A percentile compares a stretch with the other conserved stretches of the same genome.
phyloP scores from a whole-genome alignment of 2,329 filamentous ascomycete genomes.

The Malbranchea zuffiana region DNA sequence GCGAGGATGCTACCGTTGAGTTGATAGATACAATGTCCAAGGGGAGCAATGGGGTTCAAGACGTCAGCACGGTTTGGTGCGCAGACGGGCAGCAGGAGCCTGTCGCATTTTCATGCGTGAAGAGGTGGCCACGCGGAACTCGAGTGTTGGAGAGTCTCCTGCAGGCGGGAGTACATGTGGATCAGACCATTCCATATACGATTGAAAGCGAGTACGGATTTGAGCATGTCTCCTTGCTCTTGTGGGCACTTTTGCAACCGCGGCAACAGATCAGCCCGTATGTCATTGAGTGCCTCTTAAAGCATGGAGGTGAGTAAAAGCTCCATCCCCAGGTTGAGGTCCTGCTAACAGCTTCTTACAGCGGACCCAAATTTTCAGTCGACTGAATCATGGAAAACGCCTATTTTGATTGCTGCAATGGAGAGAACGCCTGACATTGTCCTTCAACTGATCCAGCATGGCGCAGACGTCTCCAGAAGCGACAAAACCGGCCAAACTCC shows the following conservation, averaged over 20 bases:
- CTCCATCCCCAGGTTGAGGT: background rate
- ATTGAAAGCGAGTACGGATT: constrained; percentile 39
- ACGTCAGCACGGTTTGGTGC: constrained; percentile 28
- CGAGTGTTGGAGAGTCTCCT: constrained; percentile 44
- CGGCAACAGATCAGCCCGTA: constrained; percentile 52
- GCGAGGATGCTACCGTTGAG: constrained; percentile 42
- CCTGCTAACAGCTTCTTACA: constrained; percentile 13
- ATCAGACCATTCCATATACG: constrained; percentile 41
- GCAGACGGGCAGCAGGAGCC: constrained; percentile 36
- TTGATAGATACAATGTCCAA: constrained; percentile 42
- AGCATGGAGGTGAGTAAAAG: constrained; percentile 29
- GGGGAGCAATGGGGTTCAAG: constrained; percentile 6
- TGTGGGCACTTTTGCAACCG: constrained; percentile 52
- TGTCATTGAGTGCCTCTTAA: constrained; percentile 48
- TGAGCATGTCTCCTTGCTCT: constrained; percentile 47
- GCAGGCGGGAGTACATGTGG: constrained; percentile 50
- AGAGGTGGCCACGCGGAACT: constrained; percentile 45
- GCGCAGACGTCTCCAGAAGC: constrained; percentile 48
- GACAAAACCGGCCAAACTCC: constrained; percentile 50
- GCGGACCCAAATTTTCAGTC: constrained; percentile 51
- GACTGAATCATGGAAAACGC: constrained; percentile 43
- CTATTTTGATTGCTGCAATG: constrained; percentile 50
- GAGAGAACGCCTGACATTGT: constrained; percentile 48
- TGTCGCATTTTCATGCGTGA: constrained; percentile 44
- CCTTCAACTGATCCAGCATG: constrained; percentile 45